Evolutionary conservation across 139 green algal genomes (phyloP).

Genomic region (Asterochloris sp.): DNA sequence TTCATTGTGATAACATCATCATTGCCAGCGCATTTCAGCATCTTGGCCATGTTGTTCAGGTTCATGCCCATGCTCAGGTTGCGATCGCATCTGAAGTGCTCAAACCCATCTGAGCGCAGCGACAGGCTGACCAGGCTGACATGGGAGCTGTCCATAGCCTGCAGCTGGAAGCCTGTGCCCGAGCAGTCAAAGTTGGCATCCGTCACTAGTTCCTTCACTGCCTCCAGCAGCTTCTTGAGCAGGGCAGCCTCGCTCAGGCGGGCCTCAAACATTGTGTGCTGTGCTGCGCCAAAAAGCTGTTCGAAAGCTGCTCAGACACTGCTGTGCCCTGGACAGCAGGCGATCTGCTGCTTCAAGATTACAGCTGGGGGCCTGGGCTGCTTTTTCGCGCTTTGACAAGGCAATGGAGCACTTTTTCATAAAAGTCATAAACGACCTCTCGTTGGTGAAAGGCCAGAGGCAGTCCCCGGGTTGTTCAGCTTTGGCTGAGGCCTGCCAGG

Average conservation of each 20-base stretch:
- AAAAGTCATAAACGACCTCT: too few species aligned
- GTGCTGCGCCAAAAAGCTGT: not conserved
- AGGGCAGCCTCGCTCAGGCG: conserved; percentile 51
- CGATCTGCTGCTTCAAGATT: too few species aligned
- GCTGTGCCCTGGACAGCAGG: too few species aligned
- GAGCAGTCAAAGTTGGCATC: conserved; percentile 97
- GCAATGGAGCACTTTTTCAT: too few species aligned
- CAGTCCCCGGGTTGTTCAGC: too few species aligned
- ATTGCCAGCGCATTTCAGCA: conserved; percentile 96
- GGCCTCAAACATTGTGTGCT: conserved; percentile 70
- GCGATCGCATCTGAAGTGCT: conserved; percentile 96
- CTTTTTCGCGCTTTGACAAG: too few species aligned
- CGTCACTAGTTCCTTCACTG: conserved; percentile 95
- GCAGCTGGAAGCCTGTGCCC: conserved; percentile 77
- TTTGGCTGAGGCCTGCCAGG: too few species aligned
- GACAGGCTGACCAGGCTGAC: conserved; percentile 86
- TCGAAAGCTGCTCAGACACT: too few species aligned
- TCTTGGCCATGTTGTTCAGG: conserved; percentile 93
- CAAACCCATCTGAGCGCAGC: conserved; percentile 90
- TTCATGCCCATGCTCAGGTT: conserved; percentile 92
- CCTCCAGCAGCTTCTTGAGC: conserved; percentile 83
- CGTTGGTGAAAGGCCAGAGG: too few species aligned
- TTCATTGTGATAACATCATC: conserved; percentile 98
- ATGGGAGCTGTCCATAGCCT: conserved; percentile 98
- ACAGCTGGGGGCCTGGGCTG: too few species aligned